Evolutionary conservation across 257 asterid species (phyloP), one percentile per base, ranked within the genome.

Genomic region (Solanum commersonii): DNA sequence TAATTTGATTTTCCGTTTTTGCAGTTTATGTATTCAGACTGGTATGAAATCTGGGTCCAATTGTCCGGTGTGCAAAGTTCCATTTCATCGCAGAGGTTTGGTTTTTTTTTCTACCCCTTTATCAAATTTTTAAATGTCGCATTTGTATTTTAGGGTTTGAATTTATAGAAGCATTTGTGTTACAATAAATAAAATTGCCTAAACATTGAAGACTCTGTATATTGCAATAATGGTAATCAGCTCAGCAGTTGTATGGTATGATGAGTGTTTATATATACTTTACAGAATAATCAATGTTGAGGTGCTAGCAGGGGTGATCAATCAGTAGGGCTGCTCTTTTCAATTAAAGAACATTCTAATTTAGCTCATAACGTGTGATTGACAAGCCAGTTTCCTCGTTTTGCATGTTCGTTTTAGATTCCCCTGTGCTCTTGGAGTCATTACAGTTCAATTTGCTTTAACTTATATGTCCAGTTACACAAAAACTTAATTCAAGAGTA

Each of bases 21-120:
- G 92, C 93, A 97, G 98, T 87, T 87, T 76, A 71, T 97, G 99
- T 91, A 92, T 97, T 59, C 95, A 93, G 89, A 93, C 91, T 88
- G 93, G 98, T 9, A 95, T 96, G 99, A 95, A 94, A 91, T 89
- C 98, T 15, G 92, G 96, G 29, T 89, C 96, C 7, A 84, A 82
- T 87, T 97, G 99, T 86, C 99, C 99, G 10, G 98, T 97, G 40
- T 97, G 99, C 89, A 97, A 96, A 91, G 94, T 97, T 87, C 99
- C 99, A 2, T 97, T 82, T 88, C 92, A 93, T 74, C 98, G 98
- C 29, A 93, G 99, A 96, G 99, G 98, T 97, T 90, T 38, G 63
- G 13, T 34, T 1, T 68, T 81, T 49, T 34, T 52, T 6, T 18
- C 18, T 73, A 83, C 27, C 27, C 10, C 38, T 44, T 14, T 29